phyloP scores from a whole-genome alignment of 495 filamentous ascomycete species.

The Penicillium canescens region DNA sequence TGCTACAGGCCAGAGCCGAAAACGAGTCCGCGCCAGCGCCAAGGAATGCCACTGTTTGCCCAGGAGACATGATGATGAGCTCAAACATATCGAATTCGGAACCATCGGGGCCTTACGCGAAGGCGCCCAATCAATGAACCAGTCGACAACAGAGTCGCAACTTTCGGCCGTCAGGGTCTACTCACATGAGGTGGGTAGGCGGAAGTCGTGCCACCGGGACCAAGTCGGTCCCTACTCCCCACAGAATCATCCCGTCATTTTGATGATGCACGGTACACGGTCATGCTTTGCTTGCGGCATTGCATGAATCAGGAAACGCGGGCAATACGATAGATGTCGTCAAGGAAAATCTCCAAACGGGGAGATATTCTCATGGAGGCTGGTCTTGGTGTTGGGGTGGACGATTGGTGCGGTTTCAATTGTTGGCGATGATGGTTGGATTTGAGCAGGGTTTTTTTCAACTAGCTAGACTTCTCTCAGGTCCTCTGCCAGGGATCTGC shows the following conservation, averaged over 20 bases:
- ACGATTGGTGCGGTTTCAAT: neutral
- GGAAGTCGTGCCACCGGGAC: neutral
- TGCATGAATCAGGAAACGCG: neutral
- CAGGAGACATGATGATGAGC: no score
- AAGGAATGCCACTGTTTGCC: no score
- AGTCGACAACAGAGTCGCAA: neutral
- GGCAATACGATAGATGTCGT: neutral
- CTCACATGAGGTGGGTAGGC: neutral
- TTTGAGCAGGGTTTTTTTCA: neutral
- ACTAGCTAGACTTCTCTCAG: conserved; percentile 3
- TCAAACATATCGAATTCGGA: no score
- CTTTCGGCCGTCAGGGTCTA: neutral
- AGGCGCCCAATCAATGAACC: no score
- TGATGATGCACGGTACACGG: neutral
- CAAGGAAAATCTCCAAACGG: neutral
- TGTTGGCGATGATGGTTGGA: neutral
- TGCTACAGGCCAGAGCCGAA: no score
- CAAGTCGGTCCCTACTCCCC: neutral
- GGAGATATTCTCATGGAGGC: neutral
- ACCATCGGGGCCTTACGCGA: no score
- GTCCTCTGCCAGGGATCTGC: neutral
- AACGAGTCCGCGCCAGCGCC: no score
- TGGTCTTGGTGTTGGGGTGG: neutral
- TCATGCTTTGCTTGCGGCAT: neutral
- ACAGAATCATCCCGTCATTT: neutral